Evolutionary conservation across 257 asterid species (phyloP).

Genomic region (Ballota nigra): DNA sequence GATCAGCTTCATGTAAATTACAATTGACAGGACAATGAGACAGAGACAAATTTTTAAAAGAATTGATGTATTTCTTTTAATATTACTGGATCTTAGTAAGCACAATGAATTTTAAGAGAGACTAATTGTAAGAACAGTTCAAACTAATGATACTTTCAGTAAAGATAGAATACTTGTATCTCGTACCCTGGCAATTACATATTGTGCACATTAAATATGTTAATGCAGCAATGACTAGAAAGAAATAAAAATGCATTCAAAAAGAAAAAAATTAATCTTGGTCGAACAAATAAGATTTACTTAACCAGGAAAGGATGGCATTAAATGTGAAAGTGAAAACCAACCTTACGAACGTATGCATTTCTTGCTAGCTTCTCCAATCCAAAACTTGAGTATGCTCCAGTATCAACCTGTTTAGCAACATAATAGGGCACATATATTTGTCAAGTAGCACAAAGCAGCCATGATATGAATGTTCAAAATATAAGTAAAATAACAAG

Average conservation of each 20-base stretch:
- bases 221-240: background rate
- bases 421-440: background rate
- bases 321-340: conserved; percentile 6
- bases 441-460: conserved; percentile 4
- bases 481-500: background rate
- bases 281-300: conserved; percentile 30
- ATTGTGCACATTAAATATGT: background rate
- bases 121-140: background rate
- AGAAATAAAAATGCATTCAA: conserved; percentile 17
- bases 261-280: background rate
- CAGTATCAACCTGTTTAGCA: conserved; percentile 34
- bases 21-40: too few relatives aligned
- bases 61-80: background rate
- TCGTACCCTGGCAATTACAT: too few relatives aligned
- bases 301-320: background rate
- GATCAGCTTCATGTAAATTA: conserved; percentile 1
- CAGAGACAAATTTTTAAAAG: too few relatives aligned
- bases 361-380: conserved; percentile 46
- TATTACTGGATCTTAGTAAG: background rate
- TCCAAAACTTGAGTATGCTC: conserved; percentile 26
- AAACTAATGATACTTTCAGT: background rate
- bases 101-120: background rate
- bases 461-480: background rate
- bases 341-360: conserved; percentile 54
- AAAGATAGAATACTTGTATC: too few relatives aligned